These are phyloP conservation scores for Boletellus ananas DNA, from an alignment of 768 basidiomycete genomes.

Conservation along the genomic window DNA sequence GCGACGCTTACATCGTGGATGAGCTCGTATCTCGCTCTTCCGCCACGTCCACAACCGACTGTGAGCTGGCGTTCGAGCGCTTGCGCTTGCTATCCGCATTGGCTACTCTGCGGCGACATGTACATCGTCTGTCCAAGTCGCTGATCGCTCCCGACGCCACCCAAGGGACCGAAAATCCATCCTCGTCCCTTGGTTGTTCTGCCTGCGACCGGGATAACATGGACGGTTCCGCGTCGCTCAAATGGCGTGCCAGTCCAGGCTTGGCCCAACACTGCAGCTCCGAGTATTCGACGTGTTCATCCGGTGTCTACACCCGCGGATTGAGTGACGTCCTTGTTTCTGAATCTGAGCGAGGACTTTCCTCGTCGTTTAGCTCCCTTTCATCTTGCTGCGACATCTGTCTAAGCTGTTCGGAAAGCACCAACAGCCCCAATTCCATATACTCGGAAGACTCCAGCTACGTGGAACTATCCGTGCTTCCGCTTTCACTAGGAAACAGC, in stretches of 20 bases:
- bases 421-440: slow-evolving; percentile 4
- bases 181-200: background rate
- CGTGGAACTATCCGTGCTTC: slow-evolving; percentile 9
- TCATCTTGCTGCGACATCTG: slow-evolving; percentile 24
- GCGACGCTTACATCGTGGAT: slow-evolving; percentile 20
- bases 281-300: slow-evolving; percentile 24
- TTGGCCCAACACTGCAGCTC: slow-evolving; percentile 13
- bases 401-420: slow-evolving; percentile 8
- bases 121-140: slow-evolving; percentile 10
- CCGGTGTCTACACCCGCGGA: slow-evolving; percentile 2
- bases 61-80: slow-evolving; percentile 12
- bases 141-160: slow-evolving; percentile 6
- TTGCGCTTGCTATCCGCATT: slow-evolving; percentile 21
- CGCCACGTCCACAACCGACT: background rate
- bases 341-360: background rate
- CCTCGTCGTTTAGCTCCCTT: slow-evolving; percentile 7
- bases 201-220: slow-evolving; percentile 1
- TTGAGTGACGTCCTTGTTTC: background rate
- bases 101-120: slow-evolving; percentile 20
- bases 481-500: background rate
- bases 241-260: slow-evolving; percentile 1
- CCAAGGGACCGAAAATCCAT: background rate
- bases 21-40: slow-evolving; percentile 11
- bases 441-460: slow-evolving; percentile 2
- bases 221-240: background rate